phyloP scores from a whole-genome alignment of 225 moss, liverwort and hornwort species.

The Anthoceros angustus region DNA sequence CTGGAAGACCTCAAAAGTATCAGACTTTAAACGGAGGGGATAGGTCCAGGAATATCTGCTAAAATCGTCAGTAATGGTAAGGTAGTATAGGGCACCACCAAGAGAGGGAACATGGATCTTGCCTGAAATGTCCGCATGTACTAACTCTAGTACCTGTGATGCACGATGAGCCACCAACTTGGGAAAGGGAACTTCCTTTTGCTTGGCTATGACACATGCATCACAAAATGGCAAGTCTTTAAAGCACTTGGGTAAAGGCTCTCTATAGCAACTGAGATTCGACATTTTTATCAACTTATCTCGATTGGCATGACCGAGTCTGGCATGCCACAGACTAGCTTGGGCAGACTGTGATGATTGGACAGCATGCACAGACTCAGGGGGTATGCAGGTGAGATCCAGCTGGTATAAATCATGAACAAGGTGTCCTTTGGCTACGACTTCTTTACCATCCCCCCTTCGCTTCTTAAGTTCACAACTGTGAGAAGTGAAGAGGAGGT shows the following conservation, averaged over 20 bases:
- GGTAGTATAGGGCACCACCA: no score
- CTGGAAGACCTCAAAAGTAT: neutral
- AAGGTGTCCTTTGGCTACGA: neutral
- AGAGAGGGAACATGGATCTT: neutral
- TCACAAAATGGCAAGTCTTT: neutral
- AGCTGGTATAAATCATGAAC: neutral
- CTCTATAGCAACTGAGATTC: neutral
- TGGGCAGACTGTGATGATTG: neutral
- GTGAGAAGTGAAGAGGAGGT: no score
- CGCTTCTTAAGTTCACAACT: slow-evolving; percentile 2
- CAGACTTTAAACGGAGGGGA: neutral
- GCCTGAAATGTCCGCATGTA: neutral
- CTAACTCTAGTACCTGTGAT: neutral
- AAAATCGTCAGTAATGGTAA: no score
- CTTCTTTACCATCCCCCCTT: neutral
- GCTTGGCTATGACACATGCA: no score
- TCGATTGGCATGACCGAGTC: neutral
- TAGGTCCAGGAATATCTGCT: no score
- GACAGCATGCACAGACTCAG: neutral
- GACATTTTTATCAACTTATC: neutral
- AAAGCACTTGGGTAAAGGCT: neutral
- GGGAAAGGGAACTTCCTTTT: neutral
- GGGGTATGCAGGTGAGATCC: neutral
- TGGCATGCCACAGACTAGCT: neutral
- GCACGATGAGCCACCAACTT: neutral